These are phyloP conservation scores for Xylariaceae sp. DNA, from an alignment of 2,329 filamentous ascomycete species.

Conservation along the genomic window DNA sequence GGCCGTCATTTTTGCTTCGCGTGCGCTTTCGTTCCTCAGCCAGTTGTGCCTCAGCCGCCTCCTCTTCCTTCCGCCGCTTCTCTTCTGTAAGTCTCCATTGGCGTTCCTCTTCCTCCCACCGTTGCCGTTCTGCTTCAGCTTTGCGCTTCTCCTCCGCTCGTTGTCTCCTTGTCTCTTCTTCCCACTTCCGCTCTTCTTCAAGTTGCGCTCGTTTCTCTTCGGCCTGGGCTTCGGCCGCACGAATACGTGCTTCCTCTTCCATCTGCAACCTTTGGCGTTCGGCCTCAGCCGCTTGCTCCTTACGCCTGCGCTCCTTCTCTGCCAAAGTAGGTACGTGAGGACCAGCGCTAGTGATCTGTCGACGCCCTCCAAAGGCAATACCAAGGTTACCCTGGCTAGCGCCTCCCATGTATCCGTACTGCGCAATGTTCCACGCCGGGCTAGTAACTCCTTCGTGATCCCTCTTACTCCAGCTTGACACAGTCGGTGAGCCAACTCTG, in stretches of 20 bases:
- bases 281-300: conserved; percentile 62
- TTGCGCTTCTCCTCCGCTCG: conserved; percentile 67
- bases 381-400: conserved; percentile 95
- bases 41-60: conserved; percentile 70
- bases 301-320: conserved; percentile 77
- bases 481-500: conserved; percentile 58
- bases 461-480: conserved; percentile 91
- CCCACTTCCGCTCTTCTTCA: conserved; percentile 71
- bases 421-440: conserved; percentile 97
- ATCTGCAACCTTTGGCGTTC: conserved; percentile 62
- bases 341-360: conserved; percentile 86
- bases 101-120: conserved; percentile 78
- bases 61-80: conserved; percentile 72
- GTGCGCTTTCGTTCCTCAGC: conserved; percentile 69
- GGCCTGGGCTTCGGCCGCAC: conserved; percentile 53
- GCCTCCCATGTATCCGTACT: conserved; percentile 98
- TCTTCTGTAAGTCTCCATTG: conserved; percentile 81
- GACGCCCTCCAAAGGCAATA: conserved; percentile 86
- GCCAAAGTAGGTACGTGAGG: conserved; percentile 81
- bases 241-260: conserved; percentile 58
- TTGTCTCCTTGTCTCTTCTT: conserved; percentile 65
- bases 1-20: conserved; percentile 66
- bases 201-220: conserved; percentile 67
- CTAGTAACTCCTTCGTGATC: conserved; percentile 79
- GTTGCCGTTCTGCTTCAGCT: conserved; percentile 70